Evolutionary conservation across 352 stramenopile species (phyloP).

Genomic region (Chrysophaeum taylorii): DNA sequence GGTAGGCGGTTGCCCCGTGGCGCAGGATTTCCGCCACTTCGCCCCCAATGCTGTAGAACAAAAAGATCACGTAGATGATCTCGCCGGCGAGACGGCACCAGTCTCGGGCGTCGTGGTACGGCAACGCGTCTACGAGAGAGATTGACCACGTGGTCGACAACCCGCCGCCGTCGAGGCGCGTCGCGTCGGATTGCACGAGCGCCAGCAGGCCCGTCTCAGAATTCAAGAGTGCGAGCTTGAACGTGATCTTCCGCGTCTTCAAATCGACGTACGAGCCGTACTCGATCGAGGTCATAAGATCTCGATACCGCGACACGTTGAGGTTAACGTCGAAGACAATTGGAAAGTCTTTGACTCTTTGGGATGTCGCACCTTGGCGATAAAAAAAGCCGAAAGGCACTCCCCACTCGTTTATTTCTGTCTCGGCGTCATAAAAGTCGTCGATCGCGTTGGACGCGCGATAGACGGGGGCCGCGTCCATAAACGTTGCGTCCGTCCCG

Average conservation of each 20-base stretch:
- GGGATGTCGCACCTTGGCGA: not conserved
- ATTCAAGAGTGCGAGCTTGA: not conserved
- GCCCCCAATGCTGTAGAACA: not conserved
- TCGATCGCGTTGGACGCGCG: not conserved
- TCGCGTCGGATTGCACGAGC: not conserved
- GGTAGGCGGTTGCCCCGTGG: not conserved
- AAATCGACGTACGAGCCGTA: not conserved
- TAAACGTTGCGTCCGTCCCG: not conserved
- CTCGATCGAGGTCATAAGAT: not conserved
- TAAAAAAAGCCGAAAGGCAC: not conserved
- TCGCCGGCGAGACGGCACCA: not conserved
- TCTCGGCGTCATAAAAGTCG: not conserved
- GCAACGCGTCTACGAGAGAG: not conserved
- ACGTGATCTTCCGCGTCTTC: not conserved
- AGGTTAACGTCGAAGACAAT: not conserved
- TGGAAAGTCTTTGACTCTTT: not conserved
- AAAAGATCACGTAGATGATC: not conserved
- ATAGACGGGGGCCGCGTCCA: not conserved
- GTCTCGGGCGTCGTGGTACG: not conserved
- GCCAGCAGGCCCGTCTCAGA: not conserved
- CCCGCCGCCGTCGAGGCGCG: not conserved
- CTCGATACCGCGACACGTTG: not conserved
- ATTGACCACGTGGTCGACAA: not conserved
- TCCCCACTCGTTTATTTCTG: not conserved
- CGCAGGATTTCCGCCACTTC: not conserved